Evolutionary conservation across 2,329 filamentous ascomycete genomes (phyloP).

Genomic region (Verruconis gallopava): DNA sequence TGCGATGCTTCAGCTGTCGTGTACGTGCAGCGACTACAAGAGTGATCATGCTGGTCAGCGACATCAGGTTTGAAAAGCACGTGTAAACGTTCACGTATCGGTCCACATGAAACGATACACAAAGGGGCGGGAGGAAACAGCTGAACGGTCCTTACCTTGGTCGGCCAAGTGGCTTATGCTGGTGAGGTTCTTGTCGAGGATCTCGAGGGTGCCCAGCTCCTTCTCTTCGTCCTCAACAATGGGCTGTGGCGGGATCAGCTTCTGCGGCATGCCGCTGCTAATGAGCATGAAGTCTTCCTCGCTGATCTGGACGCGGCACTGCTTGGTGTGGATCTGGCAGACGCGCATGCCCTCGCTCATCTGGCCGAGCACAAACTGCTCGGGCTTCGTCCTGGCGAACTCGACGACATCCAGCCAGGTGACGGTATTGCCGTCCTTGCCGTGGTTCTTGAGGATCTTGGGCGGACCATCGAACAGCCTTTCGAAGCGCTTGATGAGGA

Average conservation of each 20-base stretch:
- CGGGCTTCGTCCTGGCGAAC: constrained; percentile 67
- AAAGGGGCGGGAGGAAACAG: neutral
- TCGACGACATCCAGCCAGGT: constrained; percentile 79
- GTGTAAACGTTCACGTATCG: too few relatives aligned
- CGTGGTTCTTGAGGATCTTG: constrained; percentile 48
- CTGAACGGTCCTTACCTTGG: constrained; percentile 45
- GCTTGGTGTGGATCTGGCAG: constrained; percentile 73
- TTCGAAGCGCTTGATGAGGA: constrained; percentile 75
- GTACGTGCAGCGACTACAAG: constrained; percentile 53
- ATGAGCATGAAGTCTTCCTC: constrained; percentile 83
- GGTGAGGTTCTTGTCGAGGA: constrained; percentile 64
- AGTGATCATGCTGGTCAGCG: neutral
- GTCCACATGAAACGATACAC: neutral
- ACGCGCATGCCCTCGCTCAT: constrained; percentile 55
- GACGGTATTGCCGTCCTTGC: constrained; percentile 48
- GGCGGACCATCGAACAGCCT: constrained; percentile 74
- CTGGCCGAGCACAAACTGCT: constrained; percentile 62
- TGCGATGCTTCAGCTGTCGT: constrained; percentile 66
- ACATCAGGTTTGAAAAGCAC: neutral
- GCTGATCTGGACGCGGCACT: constrained; percentile 68
- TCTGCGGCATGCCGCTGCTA: constrained; percentile 67
- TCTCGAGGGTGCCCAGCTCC: constrained; percentile 71
- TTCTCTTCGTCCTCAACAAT: constrained; percentile 78
- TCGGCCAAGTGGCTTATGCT: constrained; percentile 72
- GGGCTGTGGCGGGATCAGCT: constrained; percentile 67